Conservation (phyloP, 2,329 filamentous ascomycete genomes). For the Phialophora tarda region DNA sequence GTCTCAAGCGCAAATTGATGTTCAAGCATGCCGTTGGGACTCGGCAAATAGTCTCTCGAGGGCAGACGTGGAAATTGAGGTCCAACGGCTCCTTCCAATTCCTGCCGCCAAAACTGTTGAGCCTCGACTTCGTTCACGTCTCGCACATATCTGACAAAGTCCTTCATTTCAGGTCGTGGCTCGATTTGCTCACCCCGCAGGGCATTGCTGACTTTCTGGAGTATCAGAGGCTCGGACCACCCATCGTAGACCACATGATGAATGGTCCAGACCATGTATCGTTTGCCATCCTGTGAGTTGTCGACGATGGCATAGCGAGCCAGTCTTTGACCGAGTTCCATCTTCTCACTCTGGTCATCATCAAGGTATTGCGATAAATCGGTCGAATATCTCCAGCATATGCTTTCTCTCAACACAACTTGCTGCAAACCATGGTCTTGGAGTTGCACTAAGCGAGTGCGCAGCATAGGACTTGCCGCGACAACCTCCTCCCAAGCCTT, state of each 20-base stretch:
- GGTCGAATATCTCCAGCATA: conserved; percentile 45
- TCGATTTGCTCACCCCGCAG: conserved; percentile 38
- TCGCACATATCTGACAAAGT: conserved; percentile 57
- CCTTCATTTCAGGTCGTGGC: conserved; percentile 47
- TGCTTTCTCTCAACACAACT: conserved; percentile 47
- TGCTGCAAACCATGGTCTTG: conserved; percentile 48
- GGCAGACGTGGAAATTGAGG: conserved; percentile 59
- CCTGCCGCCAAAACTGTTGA: conserved; percentile 56
- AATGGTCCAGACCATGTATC: conserved; percentile 56
- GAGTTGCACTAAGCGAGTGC: conserved; percentile 55
- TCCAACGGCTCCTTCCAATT: conserved; percentile 53
- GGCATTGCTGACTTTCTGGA: conserved; percentile 47
- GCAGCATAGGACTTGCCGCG: conserved; percentile 54
- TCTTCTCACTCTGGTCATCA: conserved; percentile 41
- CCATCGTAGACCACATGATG: conserved; percentile 62
- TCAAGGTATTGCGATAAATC: conserved; percentile 42
- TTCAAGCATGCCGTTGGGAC: conserved; percentile 53
- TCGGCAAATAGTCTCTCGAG: conserved; percentile 54
- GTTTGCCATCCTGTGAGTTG: conserved; percentile 35
- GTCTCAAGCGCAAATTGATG: conserved; percentile 46
- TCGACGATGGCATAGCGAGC: conserved; percentile 47
- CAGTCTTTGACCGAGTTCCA: conserved; percentile 46
- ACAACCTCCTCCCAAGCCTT: conserved; percentile 55
- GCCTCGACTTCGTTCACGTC: conserved; percentile 48
- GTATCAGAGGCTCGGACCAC: conserved; percentile 50